A percentile compares a stretch with the other conserved stretches of the same genome.
Evolutionary conservation across 192 early-diverging fungal genomes (phyloP).

Genomic region (Rhizoclosmatium sp.): DNA sequence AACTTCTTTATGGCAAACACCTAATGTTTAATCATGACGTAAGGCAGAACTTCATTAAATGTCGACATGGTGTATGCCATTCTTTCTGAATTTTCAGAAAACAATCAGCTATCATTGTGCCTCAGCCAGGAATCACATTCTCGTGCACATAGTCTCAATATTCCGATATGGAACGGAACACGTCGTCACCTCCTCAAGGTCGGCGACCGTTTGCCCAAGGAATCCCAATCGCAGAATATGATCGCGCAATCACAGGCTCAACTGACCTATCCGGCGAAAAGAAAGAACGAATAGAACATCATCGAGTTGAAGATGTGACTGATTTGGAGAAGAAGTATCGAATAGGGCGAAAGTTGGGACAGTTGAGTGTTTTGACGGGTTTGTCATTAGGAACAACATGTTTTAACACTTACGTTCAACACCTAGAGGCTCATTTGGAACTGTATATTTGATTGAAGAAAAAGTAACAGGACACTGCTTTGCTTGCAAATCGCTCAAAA

Average conservation of each 20-base stretch:
- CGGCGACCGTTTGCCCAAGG: conserved; percentile 8
- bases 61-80: no score
- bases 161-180: neutral
- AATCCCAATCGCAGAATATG: conserved; percentile 4
- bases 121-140: no score
- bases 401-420: neutral
- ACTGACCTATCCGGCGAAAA: conserved; percentile 22
- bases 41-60: no score
- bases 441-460: conserved; percentile 52
- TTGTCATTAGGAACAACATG: no score
- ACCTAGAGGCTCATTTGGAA: conserved; percentile 60
- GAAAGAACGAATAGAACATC: conserved; percentile 26
- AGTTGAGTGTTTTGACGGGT: neutral
- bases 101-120: no score
- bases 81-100: no score
- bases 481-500: conserved; percentile 61
- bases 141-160: no score
- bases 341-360: conserved; percentile 32
- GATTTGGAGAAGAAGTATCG: conserved; percentile 26
- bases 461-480: conserved; percentile 40
- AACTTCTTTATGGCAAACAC: no score
- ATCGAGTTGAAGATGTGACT: conserved; percentile 24
- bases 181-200: neutral
- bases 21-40: no score
- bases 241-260: conserved; percentile 8